Conservation (phyloP, 2,329 filamentous ascomycete species). For the Paecilomyces fulvus region DNA sequence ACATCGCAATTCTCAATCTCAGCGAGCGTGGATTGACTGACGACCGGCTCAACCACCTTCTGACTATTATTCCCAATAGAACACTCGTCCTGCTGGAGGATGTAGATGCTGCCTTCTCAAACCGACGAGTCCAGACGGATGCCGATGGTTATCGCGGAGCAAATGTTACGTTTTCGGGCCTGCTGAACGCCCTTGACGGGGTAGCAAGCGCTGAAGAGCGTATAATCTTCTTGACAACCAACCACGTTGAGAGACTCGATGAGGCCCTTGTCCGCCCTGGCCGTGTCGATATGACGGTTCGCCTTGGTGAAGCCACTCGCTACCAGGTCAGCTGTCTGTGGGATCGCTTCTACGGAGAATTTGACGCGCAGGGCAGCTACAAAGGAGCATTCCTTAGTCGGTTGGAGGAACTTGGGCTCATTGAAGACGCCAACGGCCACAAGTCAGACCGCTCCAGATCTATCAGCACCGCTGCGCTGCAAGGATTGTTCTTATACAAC, state of each 20-base stretch:
- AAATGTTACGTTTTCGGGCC: constrained; percentile 86
- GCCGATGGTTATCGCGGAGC: constrained; percentile 77
- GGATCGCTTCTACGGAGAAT: constrained; percentile 87
- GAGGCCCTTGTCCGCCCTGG: constrained; percentile 84
- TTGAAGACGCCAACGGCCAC: constrained; percentile 48
- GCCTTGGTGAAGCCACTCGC: constrained; percentile 77
- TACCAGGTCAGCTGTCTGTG: constrained; percentile 83
- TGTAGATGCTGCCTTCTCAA: constrained; percentile 82
- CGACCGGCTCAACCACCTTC: constrained; percentile 74
- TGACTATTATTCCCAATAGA: constrained; percentile 75
- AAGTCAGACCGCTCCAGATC: constrained; percentile 39
- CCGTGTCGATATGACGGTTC: constrained; percentile 84
- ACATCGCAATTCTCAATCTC: constrained; percentile 85
- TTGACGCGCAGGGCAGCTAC: constrained; percentile 56
- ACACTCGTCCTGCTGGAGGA: constrained; percentile 82
- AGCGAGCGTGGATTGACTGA: constrained; percentile 86
- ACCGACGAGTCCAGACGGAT: constrained; percentile 62
- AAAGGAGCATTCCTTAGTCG: constrained; percentile 62
- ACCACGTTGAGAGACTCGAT: constrained; percentile 83
- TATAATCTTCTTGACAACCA: constrained; percentile 88
- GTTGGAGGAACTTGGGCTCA: constrained; percentile 61
- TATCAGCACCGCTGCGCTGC: constrained; percentile 83
- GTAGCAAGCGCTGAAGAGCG: constrained; percentile 92
- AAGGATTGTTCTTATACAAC: constrained; percentile 91
- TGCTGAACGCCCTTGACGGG: constrained; percentile 79